These are phyloP conservation scores for Alternaria sp. DNA, from an alignment of 2,329 filamentous ascomycete species.

Conservation along the genomic window DNA sequence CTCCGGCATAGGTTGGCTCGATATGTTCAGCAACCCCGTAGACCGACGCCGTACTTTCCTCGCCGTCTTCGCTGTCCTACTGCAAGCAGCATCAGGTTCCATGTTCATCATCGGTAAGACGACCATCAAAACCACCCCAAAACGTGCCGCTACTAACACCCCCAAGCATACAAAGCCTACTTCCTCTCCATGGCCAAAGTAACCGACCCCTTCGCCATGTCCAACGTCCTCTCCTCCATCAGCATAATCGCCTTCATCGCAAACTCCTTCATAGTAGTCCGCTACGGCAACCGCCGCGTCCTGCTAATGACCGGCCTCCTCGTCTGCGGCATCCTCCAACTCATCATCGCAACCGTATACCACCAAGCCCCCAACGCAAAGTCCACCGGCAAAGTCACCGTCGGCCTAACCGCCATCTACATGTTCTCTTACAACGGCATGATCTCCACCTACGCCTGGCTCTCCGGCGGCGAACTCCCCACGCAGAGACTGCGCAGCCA, in stretches of 20 bases:
- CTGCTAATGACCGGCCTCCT: slow-evolving; percentile 60
- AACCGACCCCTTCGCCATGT: slow-evolving; percentile 62
- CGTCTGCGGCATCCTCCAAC: slow-evolving; percentile 61
- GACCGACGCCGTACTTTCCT: slow-evolving; percentile 46
- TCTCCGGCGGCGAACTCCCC: slow-evolving; percentile 63
- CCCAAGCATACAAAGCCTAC: slow-evolving; percentile 55
- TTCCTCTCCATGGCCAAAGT: slow-evolving; percentile 67
- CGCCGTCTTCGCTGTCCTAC: slow-evolving; percentile 42
- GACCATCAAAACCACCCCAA: too few species aligned
- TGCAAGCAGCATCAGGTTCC: slow-evolving; percentile 47
- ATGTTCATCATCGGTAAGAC: slow-evolving; percentile 52
- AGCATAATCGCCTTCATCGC: slow-evolving; percentile 63
- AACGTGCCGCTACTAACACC: not conserved
- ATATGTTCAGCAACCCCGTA: slow-evolving; percentile 46
- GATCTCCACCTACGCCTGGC: slow-evolving; percentile 64
- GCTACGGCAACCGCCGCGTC: slow-evolving; percentile 59
- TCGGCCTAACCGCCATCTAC: slow-evolving; percentile 61
- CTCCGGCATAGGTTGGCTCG: slow-evolving; percentile 37
- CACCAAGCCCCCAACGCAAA: slow-evolving; percentile 49
- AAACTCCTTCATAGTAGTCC: slow-evolving; percentile 61
- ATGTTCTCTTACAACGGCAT: slow-evolving; percentile 62
- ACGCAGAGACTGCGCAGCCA: slow-evolving; percentile 63
- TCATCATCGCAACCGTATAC: slow-evolving; percentile 62
- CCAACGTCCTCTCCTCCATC: slow-evolving; percentile 61
- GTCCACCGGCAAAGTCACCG: slow-evolving; percentile 55